Base-by-base conservation (phyloP, 2,329 filamentous ascomycete species). In the Fusarium sp. region DNA sequence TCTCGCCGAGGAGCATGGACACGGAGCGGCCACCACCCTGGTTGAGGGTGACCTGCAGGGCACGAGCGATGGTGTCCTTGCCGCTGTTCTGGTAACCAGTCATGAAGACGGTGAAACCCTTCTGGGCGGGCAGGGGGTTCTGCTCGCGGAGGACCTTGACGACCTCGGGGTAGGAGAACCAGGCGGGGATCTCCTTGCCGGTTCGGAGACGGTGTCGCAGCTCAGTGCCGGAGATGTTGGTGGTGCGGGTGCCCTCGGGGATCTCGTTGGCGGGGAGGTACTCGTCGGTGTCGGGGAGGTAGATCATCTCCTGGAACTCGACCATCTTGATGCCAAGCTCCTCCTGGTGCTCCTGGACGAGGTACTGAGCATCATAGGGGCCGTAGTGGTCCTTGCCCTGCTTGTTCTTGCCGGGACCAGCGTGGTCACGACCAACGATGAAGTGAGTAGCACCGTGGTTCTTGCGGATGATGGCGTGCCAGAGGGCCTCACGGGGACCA, bases 381-480 rank as follows among this genome's bases (percentile, higher is more conserved):
- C 97, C 97, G 86, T 99, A 99, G 88, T 98, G 97, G 83, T 99
- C 97, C 80, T 94, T 92, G 69, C 97, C 97, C 86, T 96, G 92
- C 89, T 94, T 97, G 91, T 98, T 98, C 91, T 97, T 98, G 81
- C 97, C 97, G 52, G 97, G 97, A 59, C 97, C 97, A 76, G 97
- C 97, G 86, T 99, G 97, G 87, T 99, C 97, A 87, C 97, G 95
- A 71, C 97, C 97, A 76, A 99, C 95, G 80, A 99, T 99, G 89
- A 99, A 99, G 90, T 99, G 97, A 18, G 97, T 98, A 57, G 96
- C 95, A 80, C 97, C 97, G 87, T 98, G 95, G 87, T 99, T 99
- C 92, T 98, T 99, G 83, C 97, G 95, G 89, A 99, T 99, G 81
- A 99, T 98, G 81, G 97, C 97, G 89, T 99, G 97, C 97, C 97